Evolutionary conservation across 2,329 filamentous ascomycete genomes (phyloP).

Genomic region (Xylariaceae sp.): DNA sequence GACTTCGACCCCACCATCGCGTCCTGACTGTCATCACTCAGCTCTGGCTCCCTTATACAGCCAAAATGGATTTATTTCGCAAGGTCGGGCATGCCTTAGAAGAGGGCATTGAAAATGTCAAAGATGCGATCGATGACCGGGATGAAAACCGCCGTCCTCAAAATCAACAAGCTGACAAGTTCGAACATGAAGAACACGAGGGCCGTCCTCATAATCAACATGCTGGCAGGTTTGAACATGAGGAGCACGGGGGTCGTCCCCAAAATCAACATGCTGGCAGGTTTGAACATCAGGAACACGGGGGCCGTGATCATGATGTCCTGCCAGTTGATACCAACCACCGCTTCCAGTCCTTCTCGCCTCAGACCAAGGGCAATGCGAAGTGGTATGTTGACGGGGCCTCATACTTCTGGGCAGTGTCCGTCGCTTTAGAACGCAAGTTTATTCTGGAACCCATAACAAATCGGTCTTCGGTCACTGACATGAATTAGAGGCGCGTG

Average conservation of each 20-base stretch:
- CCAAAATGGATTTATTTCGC: too few relatives aligned
- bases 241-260: background rate
- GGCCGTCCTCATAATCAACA: slow-evolving; percentile 5
- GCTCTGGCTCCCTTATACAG: too few relatives aligned
- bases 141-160: too few relatives aligned
- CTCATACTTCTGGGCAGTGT: slow-evolving; percentile 82
- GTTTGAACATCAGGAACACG: background rate
- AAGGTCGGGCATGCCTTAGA: too few relatives aligned
- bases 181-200: background rate
- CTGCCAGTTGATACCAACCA: slow-evolving; percentile 40
- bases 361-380: slow-evolving; percentile 65
- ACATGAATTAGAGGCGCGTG: slow-evolving; percentile 53
- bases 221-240: background rate
- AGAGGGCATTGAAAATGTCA: too few relatives aligned
- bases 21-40: too few relatives aligned
- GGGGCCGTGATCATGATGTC: slow-evolving; percentile 16
- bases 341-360: slow-evolving; percentile 66
- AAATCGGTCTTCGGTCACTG: background rate
- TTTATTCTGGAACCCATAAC: slow-evolving; percentile 9
- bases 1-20: too few relatives aligned
- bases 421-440: slow-evolving; percentile 65
- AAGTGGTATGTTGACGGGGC: slow-evolving; percentile 90
- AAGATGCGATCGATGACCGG: too few relatives aligned
- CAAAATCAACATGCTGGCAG: background rate
- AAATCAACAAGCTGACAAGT: background rate